Evolutionary conservation across 2,329 filamentous ascomycete species (phyloP).

Genomic region (Fusarium protoensiforme): DNA sequence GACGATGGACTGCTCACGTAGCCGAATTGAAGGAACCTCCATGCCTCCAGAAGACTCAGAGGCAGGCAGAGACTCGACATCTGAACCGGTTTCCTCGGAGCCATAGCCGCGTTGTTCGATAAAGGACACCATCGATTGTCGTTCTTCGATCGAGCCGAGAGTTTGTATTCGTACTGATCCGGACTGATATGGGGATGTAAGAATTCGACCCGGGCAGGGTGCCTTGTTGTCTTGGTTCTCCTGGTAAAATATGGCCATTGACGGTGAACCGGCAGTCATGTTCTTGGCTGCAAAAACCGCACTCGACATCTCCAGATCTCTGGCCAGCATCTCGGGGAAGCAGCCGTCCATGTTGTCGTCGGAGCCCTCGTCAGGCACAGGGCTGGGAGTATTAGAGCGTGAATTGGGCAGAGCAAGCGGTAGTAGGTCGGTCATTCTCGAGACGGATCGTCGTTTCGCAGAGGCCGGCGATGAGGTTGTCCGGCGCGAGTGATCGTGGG

Average conservation of each 20-base stretch:
- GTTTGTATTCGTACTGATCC: slow-evolving; percentile 45
- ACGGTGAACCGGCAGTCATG: slow-evolving; percentile 64
- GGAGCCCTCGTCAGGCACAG: slow-evolving; percentile 36
- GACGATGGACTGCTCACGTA: slow-evolving; percentile 49
- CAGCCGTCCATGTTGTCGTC: slow-evolving; percentile 53
- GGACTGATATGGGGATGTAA: slow-evolving; percentile 44
- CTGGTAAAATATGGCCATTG: slow-evolving; percentile 48
- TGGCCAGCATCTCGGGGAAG: slow-evolving; percentile 66
- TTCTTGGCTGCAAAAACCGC: slow-evolving; percentile 61
- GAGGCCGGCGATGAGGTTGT: slow-evolving; percentile 30
- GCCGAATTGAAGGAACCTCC: slow-evolving; percentile 47
- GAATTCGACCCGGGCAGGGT: slow-evolving; percentile 31
- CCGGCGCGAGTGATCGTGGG: slow-evolving; percentile 11
- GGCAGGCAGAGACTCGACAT: slow-evolving; percentile 46
- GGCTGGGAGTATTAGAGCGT: slow-evolving; percentile 37
- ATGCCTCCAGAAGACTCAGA: slow-evolving; percentile 47
- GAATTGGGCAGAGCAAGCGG: slow-evolving; percentile 50
- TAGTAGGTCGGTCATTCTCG: slow-evolving; percentile 53
- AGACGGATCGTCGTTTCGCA: slow-evolving; percentile 49
- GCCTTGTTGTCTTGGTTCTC: slow-evolving; percentile 33
- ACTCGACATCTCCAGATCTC: slow-evolving; percentile 62
- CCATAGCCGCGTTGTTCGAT: slow-evolving; percentile 38
- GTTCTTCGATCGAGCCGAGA: slow-evolving; percentile 51
- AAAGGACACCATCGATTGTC: slow-evolving; percentile 50
- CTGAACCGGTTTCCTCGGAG: slow-evolving; percentile 44